Base-by-base conservation (phyloP, 1,284 basidiomycete species). In the Trametes sp. region DNA sequence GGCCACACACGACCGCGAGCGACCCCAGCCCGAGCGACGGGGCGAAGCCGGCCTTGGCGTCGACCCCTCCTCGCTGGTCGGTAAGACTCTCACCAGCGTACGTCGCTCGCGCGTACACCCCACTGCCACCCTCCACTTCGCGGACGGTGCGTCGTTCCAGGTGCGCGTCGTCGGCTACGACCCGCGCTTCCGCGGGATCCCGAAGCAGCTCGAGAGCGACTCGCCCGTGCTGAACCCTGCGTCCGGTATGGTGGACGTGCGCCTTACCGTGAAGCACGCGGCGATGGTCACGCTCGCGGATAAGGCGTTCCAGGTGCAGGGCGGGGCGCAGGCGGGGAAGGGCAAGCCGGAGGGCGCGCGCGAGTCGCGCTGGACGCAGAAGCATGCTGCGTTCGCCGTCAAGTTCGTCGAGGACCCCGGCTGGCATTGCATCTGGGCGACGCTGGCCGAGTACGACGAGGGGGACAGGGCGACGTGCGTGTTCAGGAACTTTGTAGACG, bases 361-460 rank as follows among this genome's bases (percentile, higher is more conserved):
- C 54, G 73, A 75, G 60, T 68, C 66, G 53, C 71, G 72, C 52
- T 88, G 87, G 87, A 80, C 84, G 64, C 86, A 88, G 73, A 79
- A 80, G 56, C 87, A 89, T 70, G 77, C 78, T 21, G 84, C 76
- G 1, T 71, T 85, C 9, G 82, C 80, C 28, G 74, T 84, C 71
- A 81, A 82, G 65, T 84, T 82, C 61, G 71, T 73, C 46, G 79
- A 81, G 69, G 73, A 74, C 33, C 72, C 68, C 33, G 76, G 72
- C 36, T 89, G 87, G 87, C 85, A 87, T 63, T 88, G 85, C 73
- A 78, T 88, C 36, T 88, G 85, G 85, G 87, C 86, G 26, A 82
- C 79, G 31, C 78, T 86, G 64, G 78, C 81, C 23, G 86, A 87
- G 62, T 78, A 81, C 62, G 81, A 84, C 64, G 74, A 75, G 36